A percentile compares a stretch with the other conserved stretches of the same genome.
Evolutionary conservation across 176 grass and related monocot genomes (phyloP).

Genomic region (Oryza brachyantha): DNA sequence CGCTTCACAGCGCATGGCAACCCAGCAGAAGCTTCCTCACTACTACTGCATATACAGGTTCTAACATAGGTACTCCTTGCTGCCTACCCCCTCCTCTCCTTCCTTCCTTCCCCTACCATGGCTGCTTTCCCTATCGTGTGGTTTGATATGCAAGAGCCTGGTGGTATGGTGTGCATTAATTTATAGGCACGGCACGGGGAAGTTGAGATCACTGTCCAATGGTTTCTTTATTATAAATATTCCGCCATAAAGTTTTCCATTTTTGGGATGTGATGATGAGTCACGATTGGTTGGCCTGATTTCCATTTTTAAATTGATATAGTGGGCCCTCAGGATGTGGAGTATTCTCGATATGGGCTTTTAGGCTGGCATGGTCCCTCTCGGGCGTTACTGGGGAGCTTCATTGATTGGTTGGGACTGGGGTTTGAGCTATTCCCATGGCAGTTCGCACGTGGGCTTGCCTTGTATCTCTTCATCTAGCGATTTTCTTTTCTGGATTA

Average conservation of each 20-base stretch:
- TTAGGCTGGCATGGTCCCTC: not conserved
- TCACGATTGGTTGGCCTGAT: constrained; percentile 19
- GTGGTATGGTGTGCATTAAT: constrained; percentile 23
- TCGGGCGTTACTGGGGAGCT: not conserved
- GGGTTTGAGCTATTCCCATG: not conserved
- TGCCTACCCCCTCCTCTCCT: not conserved
- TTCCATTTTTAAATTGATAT: constrained; percentile 28
- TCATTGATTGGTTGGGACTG: constrained; percentile 12
- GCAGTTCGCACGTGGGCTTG: constrained; percentile 5
- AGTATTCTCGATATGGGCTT: constrained; percentile 26
- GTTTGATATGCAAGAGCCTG: constrained; percentile 20
- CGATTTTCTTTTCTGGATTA: not conserved
- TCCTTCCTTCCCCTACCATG: constrained; percentile 10
- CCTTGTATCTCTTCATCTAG: not conserved
- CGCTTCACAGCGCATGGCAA: constrained; percentile 40
- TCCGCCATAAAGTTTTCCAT: constrained; percentile 26
- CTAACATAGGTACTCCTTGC: not conserved
- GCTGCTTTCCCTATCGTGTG: constrained; percentile 11
- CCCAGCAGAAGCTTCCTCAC: constrained; percentile 26
- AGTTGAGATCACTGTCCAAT: not conserved
- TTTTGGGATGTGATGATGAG: constrained; percentile 36
- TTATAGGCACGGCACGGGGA: too few relatives aligned
- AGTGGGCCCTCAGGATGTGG: not conserved
- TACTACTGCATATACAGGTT: not conserved
- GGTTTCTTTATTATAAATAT: constrained; percentile 24